Conservation (phyloP, 176 grass and related monocot species). For the Avena atlantica region DNA sequence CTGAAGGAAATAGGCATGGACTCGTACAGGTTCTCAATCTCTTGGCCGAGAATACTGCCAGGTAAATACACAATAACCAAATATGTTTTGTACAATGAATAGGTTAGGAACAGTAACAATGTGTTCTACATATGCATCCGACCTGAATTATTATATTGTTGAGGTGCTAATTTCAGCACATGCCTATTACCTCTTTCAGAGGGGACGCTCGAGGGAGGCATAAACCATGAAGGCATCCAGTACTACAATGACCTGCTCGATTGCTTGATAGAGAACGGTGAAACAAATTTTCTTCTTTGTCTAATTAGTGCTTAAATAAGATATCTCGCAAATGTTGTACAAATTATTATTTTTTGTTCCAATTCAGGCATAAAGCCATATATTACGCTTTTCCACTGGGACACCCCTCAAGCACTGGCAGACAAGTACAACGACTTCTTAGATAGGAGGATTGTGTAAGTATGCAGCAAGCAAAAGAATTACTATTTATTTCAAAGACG, state of each 20-base stretch:
- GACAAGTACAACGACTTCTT: slow-evolving; percentile 23
- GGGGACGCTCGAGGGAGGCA: not conserved
- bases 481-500: not conserved
- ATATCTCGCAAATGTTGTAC: too few species aligned
- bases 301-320: not conserved
- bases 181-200: not conserved
- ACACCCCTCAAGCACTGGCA: slow-evolving; percentile 31
- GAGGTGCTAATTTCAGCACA: not conserved
- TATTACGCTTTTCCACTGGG: slow-evolving; percentile 45
- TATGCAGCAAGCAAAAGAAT: not conserved
- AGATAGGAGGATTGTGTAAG: slow-evolving; percentile 29
- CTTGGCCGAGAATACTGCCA: slow-evolving; percentile 65
- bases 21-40: slow-evolving; percentile 59
- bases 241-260: not conserved
- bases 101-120: not conserved
- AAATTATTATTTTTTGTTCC: not conserved
- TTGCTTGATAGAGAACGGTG: not conserved
- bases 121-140: too few species aligned
- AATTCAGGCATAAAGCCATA: slow-evolving; percentile 31
- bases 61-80: slow-evolving; percentile 24
- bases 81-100: not conserved
- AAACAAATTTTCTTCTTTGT: not conserved
- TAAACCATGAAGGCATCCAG: not conserved
- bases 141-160: not conserved
- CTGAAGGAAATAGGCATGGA: slow-evolving; percentile 63